These are phyloP conservation scores for Pythium monospermum DNA, from an alignment of 352 stramenopile genomes.

Conservation along the genomic window DNA sequence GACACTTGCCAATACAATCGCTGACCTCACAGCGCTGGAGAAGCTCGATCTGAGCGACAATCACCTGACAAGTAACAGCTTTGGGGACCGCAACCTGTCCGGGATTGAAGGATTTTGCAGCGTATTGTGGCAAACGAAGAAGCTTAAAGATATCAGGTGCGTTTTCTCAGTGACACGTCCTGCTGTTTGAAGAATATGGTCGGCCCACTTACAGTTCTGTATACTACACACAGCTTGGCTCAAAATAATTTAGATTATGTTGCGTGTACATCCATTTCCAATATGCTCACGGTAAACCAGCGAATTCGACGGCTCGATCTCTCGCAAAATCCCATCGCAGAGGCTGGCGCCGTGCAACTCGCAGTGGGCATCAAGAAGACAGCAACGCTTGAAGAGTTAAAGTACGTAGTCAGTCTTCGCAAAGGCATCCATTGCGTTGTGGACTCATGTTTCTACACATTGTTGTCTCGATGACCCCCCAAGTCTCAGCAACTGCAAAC, in stretches of 20 bases:
- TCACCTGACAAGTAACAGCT: conserved; percentile 43
- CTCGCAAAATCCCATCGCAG: conserved; percentile 37
- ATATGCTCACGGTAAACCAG: conserved; percentile 59
- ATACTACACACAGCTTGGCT: conserved; percentile 25
- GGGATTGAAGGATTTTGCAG: conserved; percentile 59
- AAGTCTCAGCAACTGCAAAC: conserved; percentile 34
- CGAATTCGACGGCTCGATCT: conserved; percentile 34
- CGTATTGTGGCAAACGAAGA: conserved; percentile 36
- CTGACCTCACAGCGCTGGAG: conserved; percentile 33
- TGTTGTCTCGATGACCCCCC: no score
- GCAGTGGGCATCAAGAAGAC: conserved; percentile 52
- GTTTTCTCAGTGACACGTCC: no score
- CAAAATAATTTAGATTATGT: conserved; percentile 59
- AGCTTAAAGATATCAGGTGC: conserved; percentile 35
- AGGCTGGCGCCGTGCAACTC: conserved; percentile 41
- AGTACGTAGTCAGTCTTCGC: conserved; percentile 40
- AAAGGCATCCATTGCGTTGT: no score
- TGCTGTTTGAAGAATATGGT: no score
- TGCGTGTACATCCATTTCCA: conserved; percentile 30
- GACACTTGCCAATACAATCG: conserved; percentile 36
- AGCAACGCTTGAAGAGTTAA: conserved; percentile 31
- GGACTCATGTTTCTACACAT: no score
- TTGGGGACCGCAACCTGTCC: conserved; percentile 38
- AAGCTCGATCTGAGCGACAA: conserved; percentile 49
- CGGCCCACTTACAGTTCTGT: no score